Percentiles rank a stretch among this genome's conserved stretches.
Conservation (phyloP, 2,329 filamentous ascomycete species). For the Graphium sp. region DNA sequence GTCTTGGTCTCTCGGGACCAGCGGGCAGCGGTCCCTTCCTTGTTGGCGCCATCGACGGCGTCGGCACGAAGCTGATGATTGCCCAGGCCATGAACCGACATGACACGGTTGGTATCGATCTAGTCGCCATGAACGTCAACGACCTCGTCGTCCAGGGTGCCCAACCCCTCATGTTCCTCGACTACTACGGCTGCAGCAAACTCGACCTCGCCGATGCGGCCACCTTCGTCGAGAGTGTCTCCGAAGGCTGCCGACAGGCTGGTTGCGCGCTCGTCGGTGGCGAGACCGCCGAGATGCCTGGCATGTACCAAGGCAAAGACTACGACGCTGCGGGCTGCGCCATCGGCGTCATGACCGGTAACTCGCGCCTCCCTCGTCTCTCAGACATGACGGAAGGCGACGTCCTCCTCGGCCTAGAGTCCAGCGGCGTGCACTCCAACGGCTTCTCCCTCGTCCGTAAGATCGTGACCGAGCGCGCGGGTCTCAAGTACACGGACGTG, state of each 20-base stretch:
- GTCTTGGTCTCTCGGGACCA: no score
- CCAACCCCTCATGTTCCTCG: conserved; percentile 87
- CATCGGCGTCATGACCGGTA: conserved; percentile 61
- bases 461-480: conserved; percentile 54
- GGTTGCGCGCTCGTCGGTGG: conserved; percentile 88
- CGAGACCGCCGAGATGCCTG: conserved; percentile 97
- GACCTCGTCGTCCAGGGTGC: conserved; percentile 93
- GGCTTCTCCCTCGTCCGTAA: conserved; percentile 93
- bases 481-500: conserved; percentile 51
- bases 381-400: conserved; percentile 67
- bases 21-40: conserved; percentile 66
- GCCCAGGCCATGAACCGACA: conserved; percentile 82
- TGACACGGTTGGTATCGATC: conserved; percentile 86
- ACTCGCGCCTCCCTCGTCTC: conserved; percentile 57
- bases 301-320: conserved; percentile 74
- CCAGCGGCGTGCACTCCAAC: conserved; percentile 85
- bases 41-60: conserved; percentile 90
- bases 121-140: conserved; percentile 99
- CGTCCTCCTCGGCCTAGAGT: conserved; percentile 69
- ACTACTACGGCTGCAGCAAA: conserved; percentile 91
- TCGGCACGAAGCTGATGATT: conserved; percentile 93
- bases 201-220: conserved; percentile 64
- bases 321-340: conserved; percentile 90
- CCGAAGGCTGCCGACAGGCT: conserved; percentile 68
- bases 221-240: conserved; percentile 82